phyloP scores from a whole-genome alignment of 139 green algal species.

The Chlorella sp. region DNA sequence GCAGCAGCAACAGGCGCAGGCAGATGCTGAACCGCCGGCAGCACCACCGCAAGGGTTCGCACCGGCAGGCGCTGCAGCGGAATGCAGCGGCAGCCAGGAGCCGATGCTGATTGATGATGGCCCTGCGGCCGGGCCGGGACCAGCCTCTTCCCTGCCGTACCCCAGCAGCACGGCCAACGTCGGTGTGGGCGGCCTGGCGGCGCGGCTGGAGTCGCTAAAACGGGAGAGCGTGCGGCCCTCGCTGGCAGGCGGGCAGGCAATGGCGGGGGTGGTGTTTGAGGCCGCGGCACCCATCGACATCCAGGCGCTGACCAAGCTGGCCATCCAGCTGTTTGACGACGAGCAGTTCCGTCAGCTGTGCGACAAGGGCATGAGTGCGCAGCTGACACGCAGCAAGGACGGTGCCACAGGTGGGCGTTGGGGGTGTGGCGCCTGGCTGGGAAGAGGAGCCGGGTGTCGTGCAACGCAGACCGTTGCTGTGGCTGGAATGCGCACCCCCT shows the following conservation, averaged over 20 bases:
- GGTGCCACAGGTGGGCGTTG: slow-evolving; percentile 74
- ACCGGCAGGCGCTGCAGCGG: neutral
- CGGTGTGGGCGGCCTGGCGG: slow-evolving; percentile 31
- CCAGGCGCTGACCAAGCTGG: slow-evolving; percentile 43
- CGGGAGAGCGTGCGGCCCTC: slow-evolving; percentile 50
- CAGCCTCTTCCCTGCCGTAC: neutral
- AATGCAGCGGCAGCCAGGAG: neutral
- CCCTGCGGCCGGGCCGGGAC: neutral
- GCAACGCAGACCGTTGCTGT: neutral
- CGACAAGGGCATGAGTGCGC: slow-evolving; percentile 68
- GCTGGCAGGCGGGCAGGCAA: neutral
- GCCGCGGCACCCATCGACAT: slow-evolving; percentile 39
- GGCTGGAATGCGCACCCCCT: neutral
- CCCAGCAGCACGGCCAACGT: neutral
- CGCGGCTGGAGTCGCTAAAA: slow-evolving; percentile 49
- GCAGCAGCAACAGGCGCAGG: neutral
- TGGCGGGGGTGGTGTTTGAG: slow-evolving; percentile 48
- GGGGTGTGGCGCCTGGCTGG: neutral
- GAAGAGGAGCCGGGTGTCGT: neutral
- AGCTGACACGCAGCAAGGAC: slow-evolving; percentile 84
- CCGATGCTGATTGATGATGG: too few relatives aligned
- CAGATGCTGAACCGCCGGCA: neutral
- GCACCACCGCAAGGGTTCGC: too few relatives aligned
- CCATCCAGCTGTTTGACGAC: slow-evolving; percentile 73
- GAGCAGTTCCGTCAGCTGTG: slow-evolving; percentile 57